phyloP scores from a whole-genome alignment of 2,329 filamentous ascomycete genomes.

The Trichoderma semiorbis region DNA sequence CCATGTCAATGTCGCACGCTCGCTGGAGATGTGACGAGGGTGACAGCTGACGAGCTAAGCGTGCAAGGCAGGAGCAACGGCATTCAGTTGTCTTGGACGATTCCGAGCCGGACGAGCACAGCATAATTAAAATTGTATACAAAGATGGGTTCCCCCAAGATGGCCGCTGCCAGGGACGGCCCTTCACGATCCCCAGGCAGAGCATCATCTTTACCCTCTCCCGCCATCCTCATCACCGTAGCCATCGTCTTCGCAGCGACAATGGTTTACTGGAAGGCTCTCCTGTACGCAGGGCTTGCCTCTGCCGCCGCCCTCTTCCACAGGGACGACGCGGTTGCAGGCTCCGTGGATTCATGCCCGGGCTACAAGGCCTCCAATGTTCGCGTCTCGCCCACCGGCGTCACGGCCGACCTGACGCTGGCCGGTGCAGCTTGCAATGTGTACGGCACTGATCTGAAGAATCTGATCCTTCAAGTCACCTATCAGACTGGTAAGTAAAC shows the following conservation, averaged over 20 bases:
- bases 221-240: not conserved
- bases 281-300: slow-evolving; percentile 22
- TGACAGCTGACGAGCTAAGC: slow-evolving; percentile 13
- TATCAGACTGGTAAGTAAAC: slow-evolving; percentile 30
- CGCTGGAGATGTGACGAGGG: not conserved
- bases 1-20: not conserved
- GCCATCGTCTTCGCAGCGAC: not conserved
- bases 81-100: slow-evolving; percentile 2
- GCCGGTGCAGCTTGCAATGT: slow-evolving; percentile 70
- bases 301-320: slow-evolving; percentile 21
- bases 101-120: not conserved
- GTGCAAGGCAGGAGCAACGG: slow-evolving; percentile 6
- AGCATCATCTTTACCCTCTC: not conserved
- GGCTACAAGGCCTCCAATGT: slow-evolving; percentile 66
- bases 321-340: slow-evolving; percentile 3
- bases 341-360: slow-evolving; percentile 50
- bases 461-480: slow-evolving; percentile 60
- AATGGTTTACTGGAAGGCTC: slow-evolving; percentile 23
- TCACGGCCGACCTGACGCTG: slow-evolving; percentile 68
- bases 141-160: not conserved
- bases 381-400: slow-evolving; percentile 45
- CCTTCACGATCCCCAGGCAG: not conserved
- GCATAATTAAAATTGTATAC: not conserved
- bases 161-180: not conserved
- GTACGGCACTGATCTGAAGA: slow-evolving; percentile 71